Conservation (phyloP, 1,139 yeast species). For the Hemisphaericaspora xylofermentans region DNA sequence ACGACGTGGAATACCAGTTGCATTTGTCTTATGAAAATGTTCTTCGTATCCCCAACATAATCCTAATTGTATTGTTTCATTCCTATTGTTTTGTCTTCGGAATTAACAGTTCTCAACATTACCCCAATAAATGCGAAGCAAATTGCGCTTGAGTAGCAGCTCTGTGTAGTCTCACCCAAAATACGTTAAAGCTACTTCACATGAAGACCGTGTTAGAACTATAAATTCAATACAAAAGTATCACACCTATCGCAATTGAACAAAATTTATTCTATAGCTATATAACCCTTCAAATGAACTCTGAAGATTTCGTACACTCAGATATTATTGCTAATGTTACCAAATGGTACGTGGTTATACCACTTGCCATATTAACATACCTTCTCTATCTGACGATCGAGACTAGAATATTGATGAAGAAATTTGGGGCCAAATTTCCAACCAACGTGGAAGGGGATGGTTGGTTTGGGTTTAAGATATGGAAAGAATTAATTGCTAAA, state of each 20-base stretch:
- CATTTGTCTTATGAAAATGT: no score
- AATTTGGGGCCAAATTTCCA: slow-evolving; percentile 22
- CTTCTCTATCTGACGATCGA: slow-evolving; percentile 6
- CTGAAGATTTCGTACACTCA: background rate
- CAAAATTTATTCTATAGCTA: background rate
- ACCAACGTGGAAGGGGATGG: slow-evolving; percentile 15
- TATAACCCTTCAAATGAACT: background rate
- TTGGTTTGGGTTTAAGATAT: slow-evolving; percentile 24
- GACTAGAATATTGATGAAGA: slow-evolving; percentile 12
- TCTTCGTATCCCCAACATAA: no score
- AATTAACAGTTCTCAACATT: no score
- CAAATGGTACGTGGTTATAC: slow-evolving; percentile 12
- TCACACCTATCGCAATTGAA: background rate
- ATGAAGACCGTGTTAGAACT: no score
- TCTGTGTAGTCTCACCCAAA: no score
- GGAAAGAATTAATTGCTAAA: slow-evolving; percentile 15
- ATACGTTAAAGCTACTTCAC: no score
- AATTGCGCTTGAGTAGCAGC: no score
- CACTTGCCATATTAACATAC: slow-evolving; percentile 10
- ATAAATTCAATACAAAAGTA: no score
- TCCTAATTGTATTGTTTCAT: no score
- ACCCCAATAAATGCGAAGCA: no score
- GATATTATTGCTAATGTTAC: slow-evolving; percentile 6
- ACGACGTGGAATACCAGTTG: no score
- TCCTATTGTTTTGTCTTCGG: no score